Evolutionary conservation across 2,329 filamentous ascomycete species (phyloP).

Genomic region (Hypoxylon sp.): DNA sequence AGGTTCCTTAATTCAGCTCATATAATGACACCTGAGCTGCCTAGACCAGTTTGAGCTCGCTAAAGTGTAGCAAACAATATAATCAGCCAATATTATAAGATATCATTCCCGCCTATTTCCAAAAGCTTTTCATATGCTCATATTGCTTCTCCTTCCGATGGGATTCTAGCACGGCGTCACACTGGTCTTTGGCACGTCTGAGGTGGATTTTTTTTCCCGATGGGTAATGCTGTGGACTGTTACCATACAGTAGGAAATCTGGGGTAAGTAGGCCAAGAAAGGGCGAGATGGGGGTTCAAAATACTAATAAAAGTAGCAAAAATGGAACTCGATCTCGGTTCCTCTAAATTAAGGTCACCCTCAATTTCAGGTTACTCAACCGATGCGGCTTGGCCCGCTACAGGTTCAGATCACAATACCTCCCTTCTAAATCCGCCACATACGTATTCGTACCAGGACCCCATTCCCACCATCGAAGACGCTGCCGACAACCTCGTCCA

Average conservation of each 20-base stretch:
- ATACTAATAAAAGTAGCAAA: neutral
- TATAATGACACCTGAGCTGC: neutral
- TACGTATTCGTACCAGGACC: neutral
- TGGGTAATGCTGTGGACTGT: no score
- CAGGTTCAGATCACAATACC: neutral
- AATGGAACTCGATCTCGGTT: constrained; percentile 2
- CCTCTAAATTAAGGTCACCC: constrained; percentile 1
- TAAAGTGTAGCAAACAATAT: neutral
- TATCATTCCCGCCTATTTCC: neutral
- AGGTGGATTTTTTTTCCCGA: neutral
- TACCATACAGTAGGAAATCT: neutral
- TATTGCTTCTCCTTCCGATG: neutral
- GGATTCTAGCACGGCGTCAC: neutral
- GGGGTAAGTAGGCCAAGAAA: neutral
- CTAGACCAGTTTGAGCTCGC: neutral
- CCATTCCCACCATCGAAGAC: constrained; percentile 9
- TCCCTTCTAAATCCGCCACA: neutral
- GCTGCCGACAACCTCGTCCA: neutral
- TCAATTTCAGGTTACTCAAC: neutral
- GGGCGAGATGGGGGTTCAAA: neutral
- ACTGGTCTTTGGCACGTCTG: neutral
- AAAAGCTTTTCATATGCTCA: neutral
- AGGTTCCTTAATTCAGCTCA: neutral
- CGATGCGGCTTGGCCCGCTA: neutral
- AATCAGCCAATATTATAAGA: neutral